Conservation (phyloP, 768 basidiomycete genomes). For the Suillus subalutaceus region DNA sequence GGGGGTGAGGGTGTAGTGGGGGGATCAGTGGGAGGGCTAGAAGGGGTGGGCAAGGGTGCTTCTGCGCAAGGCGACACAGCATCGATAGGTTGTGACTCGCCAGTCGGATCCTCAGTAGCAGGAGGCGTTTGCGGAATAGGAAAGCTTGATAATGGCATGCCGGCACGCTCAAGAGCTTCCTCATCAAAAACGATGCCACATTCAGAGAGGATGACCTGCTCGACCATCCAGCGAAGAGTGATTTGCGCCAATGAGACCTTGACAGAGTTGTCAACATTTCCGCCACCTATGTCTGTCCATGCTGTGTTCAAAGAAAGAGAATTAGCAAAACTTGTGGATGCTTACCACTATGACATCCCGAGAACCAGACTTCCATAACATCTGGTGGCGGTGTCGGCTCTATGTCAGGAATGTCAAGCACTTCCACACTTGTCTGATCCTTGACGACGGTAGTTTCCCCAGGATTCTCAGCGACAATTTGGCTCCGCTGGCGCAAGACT, state of each 20-base stretch:
- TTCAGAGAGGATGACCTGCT: slow-evolving; percentile 57
- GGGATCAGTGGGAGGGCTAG: slow-evolving; percentile 3
- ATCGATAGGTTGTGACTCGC: neutral
- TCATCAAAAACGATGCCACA: slow-evolving; percentile 64
- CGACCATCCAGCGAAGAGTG: slow-evolving; percentile 79
- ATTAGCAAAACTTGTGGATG: slow-evolving; percentile 2
- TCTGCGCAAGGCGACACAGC: neutral
- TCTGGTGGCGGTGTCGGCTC: slow-evolving; percentile 37
- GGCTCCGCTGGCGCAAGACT: neutral
- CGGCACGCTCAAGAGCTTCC: slow-evolving; percentile 46
- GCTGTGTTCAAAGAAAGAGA: slow-evolving; percentile 5
- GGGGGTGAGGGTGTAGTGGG: neutral
- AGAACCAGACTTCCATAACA: slow-evolving; percentile 81
- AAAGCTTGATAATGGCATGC: slow-evolving; percentile 30
- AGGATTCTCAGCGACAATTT: neutral
- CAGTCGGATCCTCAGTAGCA: neutral
- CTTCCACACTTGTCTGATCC: slow-evolving; percentile 1
- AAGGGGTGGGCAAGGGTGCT: neutral
- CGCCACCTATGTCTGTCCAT: slow-evolving; percentile 69
- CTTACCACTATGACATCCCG: slow-evolving; percentile 72
- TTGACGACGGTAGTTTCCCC: neutral
- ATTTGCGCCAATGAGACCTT: slow-evolving; percentile 55
- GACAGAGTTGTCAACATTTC: slow-evolving; percentile 47
- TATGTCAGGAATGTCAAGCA: neutral
- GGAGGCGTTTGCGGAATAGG: slow-evolving; percentile 17